Percentiles rank a stretch among this genome's conserved stretches.
phyloP scores from a whole-genome alignment of 2,329 filamentous ascomycete genomes.

The Ceratocystis smalleyi region DNA sequence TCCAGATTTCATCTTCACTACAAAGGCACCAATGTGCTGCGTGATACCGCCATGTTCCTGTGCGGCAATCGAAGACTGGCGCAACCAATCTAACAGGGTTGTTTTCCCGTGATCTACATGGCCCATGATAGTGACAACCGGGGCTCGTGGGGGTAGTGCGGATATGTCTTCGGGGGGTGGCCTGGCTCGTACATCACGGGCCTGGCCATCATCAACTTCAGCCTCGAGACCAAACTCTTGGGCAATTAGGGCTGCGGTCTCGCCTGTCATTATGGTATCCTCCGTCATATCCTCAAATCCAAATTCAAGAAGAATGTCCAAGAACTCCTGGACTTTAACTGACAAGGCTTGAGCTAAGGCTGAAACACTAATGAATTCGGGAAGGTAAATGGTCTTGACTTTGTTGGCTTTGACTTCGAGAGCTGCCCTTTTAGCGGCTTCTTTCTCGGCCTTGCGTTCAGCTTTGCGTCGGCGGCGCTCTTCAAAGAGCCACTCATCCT shows the following conservation, averaged over 20 bases:
- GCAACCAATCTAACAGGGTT: constrained; percentile 81
- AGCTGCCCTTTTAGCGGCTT: constrained; percentile 11
- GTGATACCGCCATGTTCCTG: constrained; percentile 94
- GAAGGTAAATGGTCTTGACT: constrained; percentile 52
- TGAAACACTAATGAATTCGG: constrained; percentile 80
- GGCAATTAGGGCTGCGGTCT: constrained; percentile 78
- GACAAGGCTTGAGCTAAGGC: constrained; percentile 64
- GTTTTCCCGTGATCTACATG: constrained; percentile 98
- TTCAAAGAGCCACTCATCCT: constrained; percentile 14
- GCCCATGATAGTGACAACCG: constrained; percentile 97
- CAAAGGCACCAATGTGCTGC: constrained; percentile 95
- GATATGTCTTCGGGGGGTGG: constrained; percentile 54
- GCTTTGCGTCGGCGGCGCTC: constrained; percentile 12
- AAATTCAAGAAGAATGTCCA: constrained; percentile 61
- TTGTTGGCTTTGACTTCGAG: constrained; percentile 26
- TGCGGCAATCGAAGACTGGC: constrained; percentile 81
- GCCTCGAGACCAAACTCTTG: constrained; percentile 89
- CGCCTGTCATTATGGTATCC: constrained; percentile 76
- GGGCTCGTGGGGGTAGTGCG: constrained; percentile 57
- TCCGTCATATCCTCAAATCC: constrained; percentile 75
- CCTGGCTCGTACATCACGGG: constrained; percentile 54
- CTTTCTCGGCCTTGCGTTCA: constrained; percentile 14
- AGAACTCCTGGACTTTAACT: constrained; percentile 54
- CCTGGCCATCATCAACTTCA: constrained; percentile 50
- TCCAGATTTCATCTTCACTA: constrained; percentile 69